Evolutionary conservation across 495 filamentous ascomycete genomes (phyloP), one percentile per base, ranked within the genome.

Genomic region (Aspergillus indologenus): DNA sequence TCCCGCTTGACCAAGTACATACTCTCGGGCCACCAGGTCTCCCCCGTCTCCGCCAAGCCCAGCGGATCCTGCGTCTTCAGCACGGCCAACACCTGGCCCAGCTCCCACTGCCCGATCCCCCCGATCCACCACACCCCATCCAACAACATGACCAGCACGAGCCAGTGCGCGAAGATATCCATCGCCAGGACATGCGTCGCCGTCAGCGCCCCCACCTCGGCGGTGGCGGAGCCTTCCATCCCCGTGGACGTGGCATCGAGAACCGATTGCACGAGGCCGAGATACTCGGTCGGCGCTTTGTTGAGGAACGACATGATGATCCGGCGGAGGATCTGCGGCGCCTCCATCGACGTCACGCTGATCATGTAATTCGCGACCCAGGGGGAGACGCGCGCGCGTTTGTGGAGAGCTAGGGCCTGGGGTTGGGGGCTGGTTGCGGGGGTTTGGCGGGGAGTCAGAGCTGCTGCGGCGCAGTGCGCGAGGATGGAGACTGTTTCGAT

Each of bases 121-220:
- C 74, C 70, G 46, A 77, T 75, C 76, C 76, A 75, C 76, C 75
- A 76, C 42, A 79, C 75, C 22, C 71, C 65, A 56, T 77, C 70
- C 34, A 79, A 52, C 45, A 78, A 53, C 40, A 78, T 61, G 5
- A 80, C 67, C 8, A 78, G 56, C n/a, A 78, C 76, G 18, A 77
- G 60, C 71, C 71, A 79, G 47, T 78, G 73, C 2, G 72, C 66
- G 56, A 79, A 78, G 42, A 77, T 75, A 6, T 77, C 75, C n/a
- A 77, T 23, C 0, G 73, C 76, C 3, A 76, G 62, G 24, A 72
- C 64, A 60, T 65, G 63, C 50, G 59, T 59, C 61, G 66, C 12
- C 62, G 53, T 57, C 54, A 68, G 44, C 47, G 42, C 48, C n/a
- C 43, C 21, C n/a, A 45, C 43, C 40, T 47, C 45, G 44, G 23